Conservation (phyloP, 805 yeast species). For the Myxozyma monticola region DNA sequence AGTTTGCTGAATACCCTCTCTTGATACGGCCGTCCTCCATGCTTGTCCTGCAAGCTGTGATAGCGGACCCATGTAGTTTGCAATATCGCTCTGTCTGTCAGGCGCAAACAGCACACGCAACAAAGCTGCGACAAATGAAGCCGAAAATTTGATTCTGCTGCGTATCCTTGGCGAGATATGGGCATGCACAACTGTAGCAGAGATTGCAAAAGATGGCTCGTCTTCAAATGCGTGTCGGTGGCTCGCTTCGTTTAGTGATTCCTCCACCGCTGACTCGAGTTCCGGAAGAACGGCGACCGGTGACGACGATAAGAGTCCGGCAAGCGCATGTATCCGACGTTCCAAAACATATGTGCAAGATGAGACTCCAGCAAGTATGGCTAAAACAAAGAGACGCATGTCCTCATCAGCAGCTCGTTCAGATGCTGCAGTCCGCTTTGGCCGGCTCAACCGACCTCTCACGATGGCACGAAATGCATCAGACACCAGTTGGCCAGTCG, state of each 20-base stretch:
- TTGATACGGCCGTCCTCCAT: too few relatives aligned
- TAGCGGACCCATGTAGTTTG: conserved; percentile 9
- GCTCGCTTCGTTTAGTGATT: conserved; percentile 1
- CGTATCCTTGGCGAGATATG: not conserved
- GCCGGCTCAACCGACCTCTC: conserved; percentile 2
- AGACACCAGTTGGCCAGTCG: conserved; percentile 4
- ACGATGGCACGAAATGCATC: conserved; percentile 14
- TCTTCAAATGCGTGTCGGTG: not conserved
- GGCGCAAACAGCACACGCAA: conserved; percentile 7
- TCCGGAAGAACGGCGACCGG: conserved; percentile 2
- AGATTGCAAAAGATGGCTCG: conserved; percentile 1
- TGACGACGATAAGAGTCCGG: conserved; percentile 12
- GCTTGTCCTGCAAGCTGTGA: too few relatives aligned
- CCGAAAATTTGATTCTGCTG: conserved; percentile 1
- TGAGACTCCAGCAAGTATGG: conserved; percentile 5
- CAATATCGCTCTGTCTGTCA: not conserved
- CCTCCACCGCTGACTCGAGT: conserved; percentile 10
- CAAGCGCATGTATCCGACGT: conserved; percentile 7
- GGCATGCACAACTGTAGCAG: conserved; percentile 3
- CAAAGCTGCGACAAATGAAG: not conserved
- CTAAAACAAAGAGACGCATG: conserved; percentile 3
- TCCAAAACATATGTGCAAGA: conserved; percentile 6
- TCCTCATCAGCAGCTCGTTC: conserved; percentile 1
- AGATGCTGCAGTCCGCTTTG: not conserved
- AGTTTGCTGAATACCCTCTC: too few relatives aligned